Percentiles rank a stretch among this genome's conserved stretches.
Conservation (phyloP, 148 eudicot species). For the Arctostaphylos glauca region DNA sequence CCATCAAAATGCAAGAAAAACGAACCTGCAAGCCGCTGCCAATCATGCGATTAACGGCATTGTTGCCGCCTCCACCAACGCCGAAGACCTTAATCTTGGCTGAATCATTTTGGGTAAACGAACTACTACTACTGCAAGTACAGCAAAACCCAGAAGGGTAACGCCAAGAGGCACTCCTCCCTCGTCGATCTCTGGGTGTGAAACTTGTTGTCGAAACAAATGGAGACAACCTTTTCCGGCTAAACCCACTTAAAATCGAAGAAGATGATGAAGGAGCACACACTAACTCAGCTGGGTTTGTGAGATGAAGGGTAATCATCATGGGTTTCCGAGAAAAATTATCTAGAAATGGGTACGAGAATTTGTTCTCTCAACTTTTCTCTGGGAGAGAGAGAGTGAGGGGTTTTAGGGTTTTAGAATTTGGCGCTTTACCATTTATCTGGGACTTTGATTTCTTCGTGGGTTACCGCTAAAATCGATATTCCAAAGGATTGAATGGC, state of each 20-base stretch:
- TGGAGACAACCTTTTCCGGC: constrained; percentile 33
- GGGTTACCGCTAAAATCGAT: neutral
- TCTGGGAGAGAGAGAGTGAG: neutral
- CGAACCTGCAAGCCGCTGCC: constrained; percentile 88
- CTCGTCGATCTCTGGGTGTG: constrained; percentile 19
- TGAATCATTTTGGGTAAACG: constrained; percentile 55
- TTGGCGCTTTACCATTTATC: neutral
- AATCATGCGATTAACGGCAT: constrained; percentile 99
- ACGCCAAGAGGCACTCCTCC: constrained; percentile 26
- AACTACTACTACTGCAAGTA: constrained; percentile 25
- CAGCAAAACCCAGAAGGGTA: constrained; percentile 28
- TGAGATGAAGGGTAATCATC: constrained; percentile 38
- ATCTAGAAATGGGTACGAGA: neutral
- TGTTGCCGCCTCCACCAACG: constrained; percentile 98
- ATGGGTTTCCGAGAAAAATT: constrained; percentile 5
- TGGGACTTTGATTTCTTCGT: neutral
- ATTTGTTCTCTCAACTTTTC: neutral
- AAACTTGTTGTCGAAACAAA: constrained; percentile 25
- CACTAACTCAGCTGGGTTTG: constrained; percentile 27
- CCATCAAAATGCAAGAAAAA: constrained; percentile 17
- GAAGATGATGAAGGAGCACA: constrained; percentile 29
- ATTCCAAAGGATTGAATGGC: neutral
- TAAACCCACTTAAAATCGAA: constrained; percentile 34
- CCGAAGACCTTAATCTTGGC: constrained; percentile 96
- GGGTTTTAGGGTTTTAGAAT: constrained; percentile 4